A percentile compares a stretch with the other conserved stretches of the same genome.
Evolutionary conservation across 345 rosid genomes (phyloP).

Genomic region (Murraya paniculata): DNA sequence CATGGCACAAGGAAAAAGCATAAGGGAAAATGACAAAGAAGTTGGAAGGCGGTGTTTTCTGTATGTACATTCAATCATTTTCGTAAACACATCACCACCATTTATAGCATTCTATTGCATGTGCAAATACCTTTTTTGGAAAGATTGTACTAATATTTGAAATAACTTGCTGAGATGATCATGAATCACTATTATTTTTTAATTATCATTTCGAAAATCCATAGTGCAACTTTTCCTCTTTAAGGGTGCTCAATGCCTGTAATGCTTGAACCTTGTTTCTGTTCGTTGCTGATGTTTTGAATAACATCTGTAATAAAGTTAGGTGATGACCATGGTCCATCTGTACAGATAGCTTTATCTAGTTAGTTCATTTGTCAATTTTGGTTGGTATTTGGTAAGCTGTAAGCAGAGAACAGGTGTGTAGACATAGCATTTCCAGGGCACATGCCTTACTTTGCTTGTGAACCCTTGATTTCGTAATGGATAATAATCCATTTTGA

Average conservation of each 20-base stretch:
- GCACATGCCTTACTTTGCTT: background rate
- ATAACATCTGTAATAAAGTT: background rate
- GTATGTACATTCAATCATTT: background rate
- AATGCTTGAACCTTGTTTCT: background rate
- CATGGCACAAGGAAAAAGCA: background rate
- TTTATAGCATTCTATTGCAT: background rate
- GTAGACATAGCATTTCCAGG: background rate
- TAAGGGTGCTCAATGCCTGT: background rate
- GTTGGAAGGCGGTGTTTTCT: background rate
- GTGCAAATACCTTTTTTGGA: background rate
- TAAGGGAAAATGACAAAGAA: background rate
- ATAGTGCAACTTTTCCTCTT: background rate
- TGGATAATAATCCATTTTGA: background rate
- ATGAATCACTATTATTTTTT: background rate
- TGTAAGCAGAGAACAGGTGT: background rate
- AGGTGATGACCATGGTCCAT: background rate
- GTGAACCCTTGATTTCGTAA: too few species aligned
- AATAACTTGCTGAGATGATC: slow-evolving; percentile 1
- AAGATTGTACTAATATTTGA: background rate
- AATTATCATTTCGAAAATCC: background rate
- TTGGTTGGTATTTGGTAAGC: background rate
- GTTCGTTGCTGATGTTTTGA: background rate
- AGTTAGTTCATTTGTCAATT: background rate
- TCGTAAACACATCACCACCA: background rate
- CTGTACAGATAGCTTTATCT: background rate